phyloP scores from a whole-genome alignment of 2,329 filamentous ascomycete species.

The Fusarium temperatum region DNA sequence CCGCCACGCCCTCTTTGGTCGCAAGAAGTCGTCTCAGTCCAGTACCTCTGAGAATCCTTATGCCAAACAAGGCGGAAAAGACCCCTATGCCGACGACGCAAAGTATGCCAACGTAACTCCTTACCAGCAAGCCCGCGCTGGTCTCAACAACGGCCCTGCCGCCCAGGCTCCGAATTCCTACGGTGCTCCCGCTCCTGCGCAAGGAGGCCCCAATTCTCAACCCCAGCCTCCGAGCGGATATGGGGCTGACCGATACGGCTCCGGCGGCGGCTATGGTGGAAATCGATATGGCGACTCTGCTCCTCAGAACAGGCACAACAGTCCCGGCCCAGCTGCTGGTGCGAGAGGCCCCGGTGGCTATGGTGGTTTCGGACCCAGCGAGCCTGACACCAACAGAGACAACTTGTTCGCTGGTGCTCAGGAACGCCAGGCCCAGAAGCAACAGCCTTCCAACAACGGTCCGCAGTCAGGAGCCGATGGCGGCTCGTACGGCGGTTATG shows the following conservation, averaged over 20 bases:
- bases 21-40: slow-evolving; percentile 61
- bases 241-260: slow-evolving; percentile 62
- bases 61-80: slow-evolving; percentile 59
- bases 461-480: slow-evolving; percentile 39
- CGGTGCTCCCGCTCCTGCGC: slow-evolving; percentile 32
- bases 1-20: slow-evolving; percentile 62
- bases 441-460: slow-evolving; percentile 34
- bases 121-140: slow-evolving; percentile 55
- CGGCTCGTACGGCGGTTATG: slow-evolving; percentile 61
- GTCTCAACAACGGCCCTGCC: slow-evolving; percentile 49
- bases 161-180: slow-evolving; percentile 34
- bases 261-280: slow-evolving; percentile 59
- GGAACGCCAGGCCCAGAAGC: slow-evolving; percentile 57
- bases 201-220: slow-evolving; percentile 36
- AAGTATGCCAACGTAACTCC: slow-evolving; percentile 57
- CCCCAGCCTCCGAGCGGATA: slow-evolving; percentile 55
- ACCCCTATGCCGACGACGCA: slow-evolving; percentile 62
- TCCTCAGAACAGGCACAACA: slow-evolving; percentile 66
- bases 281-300: slow-evolving; percentile 61
- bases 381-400: slow-evolving; percentile 65
- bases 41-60: slow-evolving; percentile 65
- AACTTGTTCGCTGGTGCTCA: slow-evolving; percentile 69
- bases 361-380: slow-evolving; percentile 63
- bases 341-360: slow-evolving; percentile 66
- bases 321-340: slow-evolving; percentile 45